Conservation (phyloP, 1,284 basidiomycete genomes). For the Apiotrichum porosum region DNA sequence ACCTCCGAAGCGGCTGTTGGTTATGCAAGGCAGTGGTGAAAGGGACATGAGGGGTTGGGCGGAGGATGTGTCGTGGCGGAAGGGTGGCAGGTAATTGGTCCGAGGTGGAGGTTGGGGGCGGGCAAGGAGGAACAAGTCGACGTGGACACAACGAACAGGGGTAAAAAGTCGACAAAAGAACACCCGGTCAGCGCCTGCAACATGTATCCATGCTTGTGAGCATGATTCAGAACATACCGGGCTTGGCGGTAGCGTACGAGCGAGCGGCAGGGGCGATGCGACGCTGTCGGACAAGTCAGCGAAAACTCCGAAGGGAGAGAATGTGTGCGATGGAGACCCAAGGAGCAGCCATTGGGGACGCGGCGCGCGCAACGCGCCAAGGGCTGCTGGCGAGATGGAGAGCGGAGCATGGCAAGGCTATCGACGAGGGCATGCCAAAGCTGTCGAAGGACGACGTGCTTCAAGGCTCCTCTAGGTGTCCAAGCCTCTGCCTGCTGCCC, state of each 20-base stretch:
- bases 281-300: slow-evolving; percentile 3
- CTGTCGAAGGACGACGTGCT: too few relatives aligned
- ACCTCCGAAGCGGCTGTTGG: slow-evolving; percentile 91
- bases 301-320: slow-evolving; percentile 15
- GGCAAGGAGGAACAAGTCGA: slow-evolving; percentile 11
- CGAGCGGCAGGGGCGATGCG: slow-evolving; percentile 48
- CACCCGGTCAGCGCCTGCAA: not conserved
- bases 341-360: slow-evolving; percentile 2
- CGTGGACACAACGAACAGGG: not conserved
- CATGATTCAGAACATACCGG: slow-evolving; percentile 70
- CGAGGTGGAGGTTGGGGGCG: slow-evolving; percentile 52
- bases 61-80: slow-evolving; percentile 2
- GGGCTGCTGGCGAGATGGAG: not conserved
- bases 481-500: too few relatives aligned
- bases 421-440: not conserved
- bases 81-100: slow-evolving; percentile 1
- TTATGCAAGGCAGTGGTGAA: not conserved
- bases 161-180: too few relatives aligned
- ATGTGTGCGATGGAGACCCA: too few relatives aligned
- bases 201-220: not conserved
- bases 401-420: not conserved
- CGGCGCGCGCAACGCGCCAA: too few relatives aligned
- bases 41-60: not conserved
- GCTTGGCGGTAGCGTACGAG: slow-evolving; percentile 95
- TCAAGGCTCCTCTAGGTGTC: too few relatives aligned